Conservation (phyloP, 371 early-diverging fungal genomes). For the Encephalitozoon cuniculi region DNA sequence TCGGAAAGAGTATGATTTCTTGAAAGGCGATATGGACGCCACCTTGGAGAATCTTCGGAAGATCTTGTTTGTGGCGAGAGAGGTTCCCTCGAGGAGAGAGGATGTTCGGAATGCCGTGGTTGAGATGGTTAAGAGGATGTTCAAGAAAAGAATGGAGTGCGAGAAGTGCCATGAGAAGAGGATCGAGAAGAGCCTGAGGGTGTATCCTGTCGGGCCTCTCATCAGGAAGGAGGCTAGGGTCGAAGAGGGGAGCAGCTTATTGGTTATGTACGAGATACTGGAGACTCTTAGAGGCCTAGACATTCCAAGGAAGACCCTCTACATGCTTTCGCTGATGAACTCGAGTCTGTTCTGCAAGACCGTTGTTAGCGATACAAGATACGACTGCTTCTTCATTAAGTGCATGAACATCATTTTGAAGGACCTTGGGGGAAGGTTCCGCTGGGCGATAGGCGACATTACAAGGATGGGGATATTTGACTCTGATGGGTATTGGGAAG, state of each 20-base stretch:
- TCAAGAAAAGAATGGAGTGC: neutral
- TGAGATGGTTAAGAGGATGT: neutral
- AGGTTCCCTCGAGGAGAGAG: neutral
- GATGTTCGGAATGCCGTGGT: neutral
- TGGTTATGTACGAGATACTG: neutral
- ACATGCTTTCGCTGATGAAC: neutral
- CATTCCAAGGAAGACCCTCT: neutral
- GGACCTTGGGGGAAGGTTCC: neutral
- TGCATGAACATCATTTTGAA: neutral
- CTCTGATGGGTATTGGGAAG: neutral
- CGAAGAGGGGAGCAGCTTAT: neutral
- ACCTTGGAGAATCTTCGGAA: neutral
- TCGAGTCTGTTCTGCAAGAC: neutral
- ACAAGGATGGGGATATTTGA: neutral
- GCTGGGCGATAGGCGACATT: neutral
- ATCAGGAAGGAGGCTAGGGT: neutral
- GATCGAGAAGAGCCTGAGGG: neutral
- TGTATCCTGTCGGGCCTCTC: neutral
- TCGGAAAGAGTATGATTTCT: neutral
- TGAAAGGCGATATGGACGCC: neutral
- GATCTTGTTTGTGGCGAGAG: neutral
- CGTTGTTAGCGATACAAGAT: neutral
- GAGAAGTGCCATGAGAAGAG: neutral
- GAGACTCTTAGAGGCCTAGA: neutral
- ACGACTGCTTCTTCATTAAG: slow-evolving; percentile 8